Evolutionary conservation across 768 basidiomycete genomes (phyloP), one percentile per base, ranked within the genome.

Genomic region (Auricularia heimuer): DNA sequence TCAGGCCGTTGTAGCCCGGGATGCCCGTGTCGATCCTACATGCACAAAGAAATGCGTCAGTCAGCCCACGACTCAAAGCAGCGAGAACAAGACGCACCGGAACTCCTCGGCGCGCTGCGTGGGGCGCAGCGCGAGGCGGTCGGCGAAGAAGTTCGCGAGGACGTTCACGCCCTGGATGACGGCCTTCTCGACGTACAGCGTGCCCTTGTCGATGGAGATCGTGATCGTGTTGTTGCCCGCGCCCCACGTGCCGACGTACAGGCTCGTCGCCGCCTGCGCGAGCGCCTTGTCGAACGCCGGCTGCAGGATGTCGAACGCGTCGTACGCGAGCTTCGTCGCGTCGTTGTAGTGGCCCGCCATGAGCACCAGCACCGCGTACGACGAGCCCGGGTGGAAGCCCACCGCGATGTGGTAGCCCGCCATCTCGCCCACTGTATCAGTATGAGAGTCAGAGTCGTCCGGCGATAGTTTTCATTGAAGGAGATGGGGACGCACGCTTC

Each of bases 351-450:
- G 67, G 2, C 69, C 71, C 1, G 67, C 69, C 65, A 71, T 68
- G 44, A 75, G 68, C n/a, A 75, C 68, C 42, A 72, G 62, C 21
- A 75, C 67, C 6, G 73, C 75, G 65, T 70, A 74, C 7, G 67
- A 66, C 29, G 71, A 66, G 8, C 68, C 69, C 0, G 75, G 73
- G 54, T 73, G 70, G 37, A 76, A 64, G 39, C 69, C 69, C 56
- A 73, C 42, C 10, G 69, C 70, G 3, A 66, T 61, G 60, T 75
- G 72, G 36, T 66, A 71, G 12, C 68, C 71, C 1, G 61, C 69
- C 65, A 75, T 66, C 2, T 65, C 69, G n/a, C 73, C 73, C 39
- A 70, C 73, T 75, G 44, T 7, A 14, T 16, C 21, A 54, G 45
- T 14, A 3, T 18, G 8, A 33, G 24, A 42, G 8, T 62, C 29